These are phyloP conservation scores for Mycosphaerella sp. DNA, from an alignment of 2,329 filamentous ascomycete genomes.

Conservation along the genomic window DNA sequence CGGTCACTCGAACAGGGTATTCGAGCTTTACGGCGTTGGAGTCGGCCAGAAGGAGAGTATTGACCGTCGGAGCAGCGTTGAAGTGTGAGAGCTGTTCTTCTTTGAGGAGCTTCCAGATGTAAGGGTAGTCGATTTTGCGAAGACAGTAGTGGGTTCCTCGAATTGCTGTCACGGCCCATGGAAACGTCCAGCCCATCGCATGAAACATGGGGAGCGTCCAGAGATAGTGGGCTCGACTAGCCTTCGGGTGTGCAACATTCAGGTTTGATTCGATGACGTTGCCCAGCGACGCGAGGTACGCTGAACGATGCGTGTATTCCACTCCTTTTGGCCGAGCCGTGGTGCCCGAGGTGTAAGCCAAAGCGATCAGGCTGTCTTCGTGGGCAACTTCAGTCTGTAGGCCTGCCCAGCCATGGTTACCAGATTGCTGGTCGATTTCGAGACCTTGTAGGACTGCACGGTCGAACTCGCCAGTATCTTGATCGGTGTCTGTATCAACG, in stretches of 20 bases:
- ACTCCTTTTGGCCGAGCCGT: slow-evolving; percentile 90
- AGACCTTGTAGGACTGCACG: slow-evolving; percentile 76
- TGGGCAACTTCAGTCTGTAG: slow-evolving; percentile 63
- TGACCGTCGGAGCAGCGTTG: slow-evolving; percentile 92
- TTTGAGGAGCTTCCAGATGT: slow-evolving; percentile 86
- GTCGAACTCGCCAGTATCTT: slow-evolving; percentile 73
- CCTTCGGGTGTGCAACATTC: slow-evolving; percentile 44
- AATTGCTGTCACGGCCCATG: slow-evolving; percentile 75
- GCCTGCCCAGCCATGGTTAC: slow-evolving; percentile 67
- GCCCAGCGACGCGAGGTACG: slow-evolving; percentile 74
- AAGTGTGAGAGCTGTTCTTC: slow-evolving; percentile 88
- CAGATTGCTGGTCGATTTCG: slow-evolving; percentile 60
- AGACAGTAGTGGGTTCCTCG: slow-evolving; percentile 93
- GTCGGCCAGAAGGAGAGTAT: slow-evolving; percentile 80
- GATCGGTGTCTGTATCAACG: slow-evolving; percentile 78
- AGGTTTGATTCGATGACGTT: slow-evolving; percentile 87
- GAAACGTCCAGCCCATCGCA: slow-evolving; percentile 47
- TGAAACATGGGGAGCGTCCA: slow-evolving; percentile 79
- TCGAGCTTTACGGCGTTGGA: slow-evolving; percentile 68
- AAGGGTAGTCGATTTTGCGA: slow-evolving; percentile 87
- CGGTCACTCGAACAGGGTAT: slow-evolving; percentile 73
- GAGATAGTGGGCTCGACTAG: slow-evolving; percentile 52
- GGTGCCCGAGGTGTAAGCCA: slow-evolving; percentile 92
- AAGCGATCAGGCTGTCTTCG: slow-evolving; percentile 76
- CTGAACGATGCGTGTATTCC: slow-evolving; percentile 80